phyloP scores from a whole-genome alignment of 2,329 filamentous ascomycete species.

The Dryadomyces sulphureus region DNA sequence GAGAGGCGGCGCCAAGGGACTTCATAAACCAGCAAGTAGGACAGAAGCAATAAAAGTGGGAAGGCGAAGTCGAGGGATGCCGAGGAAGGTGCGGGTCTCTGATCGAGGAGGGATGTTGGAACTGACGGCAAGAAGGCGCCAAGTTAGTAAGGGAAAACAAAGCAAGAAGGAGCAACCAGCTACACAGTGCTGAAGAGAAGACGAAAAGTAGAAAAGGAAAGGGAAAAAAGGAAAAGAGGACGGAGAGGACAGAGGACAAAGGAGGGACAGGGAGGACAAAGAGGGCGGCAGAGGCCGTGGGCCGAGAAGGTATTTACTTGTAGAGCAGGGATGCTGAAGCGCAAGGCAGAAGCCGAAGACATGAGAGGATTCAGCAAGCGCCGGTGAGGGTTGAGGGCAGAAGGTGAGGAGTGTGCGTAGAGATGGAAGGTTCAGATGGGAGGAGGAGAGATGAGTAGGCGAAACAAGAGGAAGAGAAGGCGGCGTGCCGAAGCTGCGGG shows the following conservation, averaged over 20 bases:
- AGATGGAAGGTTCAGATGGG: neutral
- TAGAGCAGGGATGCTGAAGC: neutral
- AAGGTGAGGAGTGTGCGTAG: neutral
- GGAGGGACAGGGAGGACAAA: neutral
- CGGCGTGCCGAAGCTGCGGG: conserved; percentile 7
- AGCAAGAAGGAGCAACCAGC: neutral
- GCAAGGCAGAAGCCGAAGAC: neutral
- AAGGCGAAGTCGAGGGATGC: neutral
- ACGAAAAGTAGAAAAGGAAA: neutral
- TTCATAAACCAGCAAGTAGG: neutral
- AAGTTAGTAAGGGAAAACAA: neutral
- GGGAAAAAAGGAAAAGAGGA: neutral
- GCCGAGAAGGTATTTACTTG: neutral
- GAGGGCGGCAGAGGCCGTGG: neutral
- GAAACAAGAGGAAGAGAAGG: neutral
- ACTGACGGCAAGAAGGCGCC: neutral
- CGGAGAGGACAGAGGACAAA: neutral
- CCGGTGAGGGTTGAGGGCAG: conserved; percentile 7
- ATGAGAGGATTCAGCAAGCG: conserved; percentile 8
- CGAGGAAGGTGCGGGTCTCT: neutral
- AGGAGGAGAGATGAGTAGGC: neutral
- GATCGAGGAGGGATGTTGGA: neutral
- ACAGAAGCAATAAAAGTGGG: neutral
- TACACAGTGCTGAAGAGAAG: neutral
- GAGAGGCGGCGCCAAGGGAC: neutral